phyloP scores from a whole-genome alignment of 202 grass and related monocot genomes.

The Saccharum hybrid region DNA sequence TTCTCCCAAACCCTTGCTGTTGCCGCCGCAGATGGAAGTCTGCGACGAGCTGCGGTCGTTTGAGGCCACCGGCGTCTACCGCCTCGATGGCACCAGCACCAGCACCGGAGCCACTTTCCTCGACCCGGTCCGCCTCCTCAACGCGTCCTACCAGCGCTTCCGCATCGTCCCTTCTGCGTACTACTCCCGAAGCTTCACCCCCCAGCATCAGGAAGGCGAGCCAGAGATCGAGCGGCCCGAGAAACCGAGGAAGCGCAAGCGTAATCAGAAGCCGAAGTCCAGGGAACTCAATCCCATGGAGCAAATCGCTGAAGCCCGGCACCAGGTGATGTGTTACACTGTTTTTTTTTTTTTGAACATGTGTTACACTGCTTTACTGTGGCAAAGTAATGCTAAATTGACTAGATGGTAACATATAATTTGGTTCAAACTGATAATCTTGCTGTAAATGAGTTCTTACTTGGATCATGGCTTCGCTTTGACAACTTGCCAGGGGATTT shows the following conservation, averaged over 20 bases:
- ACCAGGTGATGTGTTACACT: slow-evolving; percentile 52
- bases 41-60: slow-evolving; percentile 53
- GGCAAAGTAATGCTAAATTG: neutral
- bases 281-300: slow-evolving; percentile 68
- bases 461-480: neutral
- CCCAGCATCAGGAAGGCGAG: slow-evolving; percentile 35
- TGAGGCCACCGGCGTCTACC: slow-evolving; percentile 64
- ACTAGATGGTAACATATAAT: neutral
- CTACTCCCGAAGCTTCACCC: slow-evolving; percentile 75
- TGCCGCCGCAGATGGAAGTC: slow-evolving; percentile 27
- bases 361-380: neutral
- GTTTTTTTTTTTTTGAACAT: neutral
- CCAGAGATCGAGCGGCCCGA: slow-evolving; percentile 6
- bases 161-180: slow-evolving; percentile 69
- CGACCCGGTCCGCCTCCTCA: slow-evolving; percentile 79
- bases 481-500: neutral
- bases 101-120: slow-evolving; percentile 54
- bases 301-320: slow-evolving; percentile 62
- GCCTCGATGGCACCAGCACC: slow-evolving; percentile 24
- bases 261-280: slow-evolving; percentile 46
- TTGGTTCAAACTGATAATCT: neutral
- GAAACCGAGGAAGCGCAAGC: slow-evolving; percentile 59
- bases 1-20: slow-evolving; percentile 22
- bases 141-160: slow-evolving; percentile 65
- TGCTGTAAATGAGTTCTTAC: neutral